Evolutionary conservation across 2,329 filamentous ascomycete species (phyloP).

Genomic region (Cladosporium sp.): DNA sequence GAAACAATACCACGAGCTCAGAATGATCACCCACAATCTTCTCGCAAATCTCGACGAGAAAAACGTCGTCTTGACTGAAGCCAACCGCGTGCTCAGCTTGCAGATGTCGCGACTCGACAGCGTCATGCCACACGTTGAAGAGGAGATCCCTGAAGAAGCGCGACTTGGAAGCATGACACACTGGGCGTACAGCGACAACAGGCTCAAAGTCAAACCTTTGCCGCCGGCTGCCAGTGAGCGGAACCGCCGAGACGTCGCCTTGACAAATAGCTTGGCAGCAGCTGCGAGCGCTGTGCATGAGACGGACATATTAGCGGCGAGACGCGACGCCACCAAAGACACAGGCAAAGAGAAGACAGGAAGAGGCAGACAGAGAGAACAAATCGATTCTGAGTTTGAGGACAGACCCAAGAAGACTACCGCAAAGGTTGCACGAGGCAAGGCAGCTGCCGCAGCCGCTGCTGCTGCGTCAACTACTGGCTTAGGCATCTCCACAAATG

Average conservation of each 20-base stretch:
- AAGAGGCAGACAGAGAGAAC: conserved; percentile 57
- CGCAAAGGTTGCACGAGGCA: conserved; percentile 56
- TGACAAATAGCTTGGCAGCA: conserved; percentile 63
- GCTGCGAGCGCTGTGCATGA: conserved; percentile 73
- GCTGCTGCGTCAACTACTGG: conserved; percentile 31
- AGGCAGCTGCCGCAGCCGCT: conserved; percentile 46
- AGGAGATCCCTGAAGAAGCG: conserved; percentile 90
- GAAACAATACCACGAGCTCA: conserved; percentile 64
- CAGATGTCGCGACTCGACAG: conserved; percentile 81
- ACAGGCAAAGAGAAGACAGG: conserved; percentile 59
- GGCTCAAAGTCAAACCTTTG: conserved; percentile 47
- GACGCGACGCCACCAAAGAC: conserved; percentile 81
- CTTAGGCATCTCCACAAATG: conserved; percentile 61
- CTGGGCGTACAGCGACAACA: conserved; percentile 90
- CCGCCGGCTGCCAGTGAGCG: conserved; percentile 59
- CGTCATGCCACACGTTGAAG: conserved; percentile 79
- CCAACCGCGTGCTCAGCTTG: conserved; percentile 81
- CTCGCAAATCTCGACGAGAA: conserved; percentile 93
- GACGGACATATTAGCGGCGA: conserved; percentile 72
- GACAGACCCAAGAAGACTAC: conserved; percentile 63
- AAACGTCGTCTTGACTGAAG: conserved; percentile 91
- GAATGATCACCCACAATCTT: conserved; percentile 75
- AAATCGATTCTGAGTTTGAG: conserved; percentile 75
- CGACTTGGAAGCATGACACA: conserved; percentile 87
- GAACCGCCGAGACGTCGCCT: conserved; percentile 72